Percentiles rank a stretch among this genome's conserved stretches.
phyloP scores from a whole-genome alignment of 768 basidiomycete genomes.

The Boletus bicolor region DNA sequence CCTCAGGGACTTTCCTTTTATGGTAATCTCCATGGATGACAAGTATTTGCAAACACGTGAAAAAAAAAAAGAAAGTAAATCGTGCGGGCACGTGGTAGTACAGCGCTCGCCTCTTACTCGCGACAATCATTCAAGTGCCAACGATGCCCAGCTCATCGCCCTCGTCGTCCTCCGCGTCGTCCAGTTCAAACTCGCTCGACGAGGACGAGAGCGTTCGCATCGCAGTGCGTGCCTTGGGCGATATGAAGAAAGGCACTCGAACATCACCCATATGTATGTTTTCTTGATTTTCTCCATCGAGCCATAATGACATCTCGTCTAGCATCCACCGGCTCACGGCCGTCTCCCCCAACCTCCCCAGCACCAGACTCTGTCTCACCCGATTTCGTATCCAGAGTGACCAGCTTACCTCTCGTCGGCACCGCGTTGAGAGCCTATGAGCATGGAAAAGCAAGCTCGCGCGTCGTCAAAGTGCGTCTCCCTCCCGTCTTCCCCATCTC shows the following conservation, averaged over 20 bases:
- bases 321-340: slow-evolving; percentile 13
- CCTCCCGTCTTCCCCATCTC: not conserved
- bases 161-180: slow-evolving; percentile 11
- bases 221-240: slow-evolving; percentile 71
- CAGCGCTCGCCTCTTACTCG: slow-evolving; percentile 1
- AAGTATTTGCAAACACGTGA: too few species aligned
- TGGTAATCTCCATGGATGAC: not conserved
- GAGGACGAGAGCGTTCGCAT: slow-evolving; percentile 76
- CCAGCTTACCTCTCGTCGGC: slow-evolving; percentile 68
- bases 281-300: not conserved
- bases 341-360: slow-evolving; percentile 13
- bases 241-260: slow-evolving; percentile 60
- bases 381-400: slow-evolving; percentile 53
- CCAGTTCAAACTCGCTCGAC: slow-evolving; percentile 31
- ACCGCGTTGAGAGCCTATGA: slow-evolving; percentile 74
- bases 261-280: slow-evolving; percentile 14
- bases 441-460: slow-evolving; percentile 76
- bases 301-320: not conserved
- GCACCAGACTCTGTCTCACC: slow-evolving; percentile 14
- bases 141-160: slow-evolving; percentile 18
- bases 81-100: slow-evolving; percentile 20
- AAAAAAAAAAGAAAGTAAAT: too few species aligned
- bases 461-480: slow-evolving; percentile 73
- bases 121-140: not conserved
- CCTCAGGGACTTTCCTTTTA: slow-evolving; percentile 7